Conservation (phyloP, 331 rosid genomes). For the Saraca asoca region DNA sequence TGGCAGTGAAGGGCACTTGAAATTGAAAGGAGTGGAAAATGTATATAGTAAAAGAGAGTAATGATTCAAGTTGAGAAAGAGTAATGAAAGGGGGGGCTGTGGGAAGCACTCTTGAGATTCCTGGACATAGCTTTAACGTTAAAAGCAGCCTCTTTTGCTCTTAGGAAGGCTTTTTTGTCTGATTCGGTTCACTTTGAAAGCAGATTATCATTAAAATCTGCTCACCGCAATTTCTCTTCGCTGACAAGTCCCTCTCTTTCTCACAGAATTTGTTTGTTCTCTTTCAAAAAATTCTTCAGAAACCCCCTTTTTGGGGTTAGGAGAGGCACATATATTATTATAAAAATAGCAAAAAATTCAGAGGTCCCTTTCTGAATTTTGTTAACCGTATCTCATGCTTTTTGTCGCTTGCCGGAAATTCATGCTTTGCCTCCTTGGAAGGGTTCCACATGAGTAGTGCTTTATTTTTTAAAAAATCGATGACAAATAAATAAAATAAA, state of each 20-base stretch:
- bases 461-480: background rate
- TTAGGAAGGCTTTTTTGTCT: conserved; percentile 67
- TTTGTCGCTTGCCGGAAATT: conserved; percentile 84
- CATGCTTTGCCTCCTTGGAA: conserved; percentile 74
- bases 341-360: background rate
- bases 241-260: conserved; percentile 39
- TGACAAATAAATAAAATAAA: conserved; percentile 27
- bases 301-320: conserved; percentile 29
- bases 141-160: conserved; percentile 73
- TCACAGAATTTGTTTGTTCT: conserved; percentile 32
- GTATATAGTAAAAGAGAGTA: conserved; percentile 53
- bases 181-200: conserved; percentile 78
- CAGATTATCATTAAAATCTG: conserved; percentile 57
- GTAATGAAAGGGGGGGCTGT: conserved; percentile 66
- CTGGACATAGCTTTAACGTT: conserved; percentile 60
- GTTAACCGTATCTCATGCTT: conserved; percentile 72
- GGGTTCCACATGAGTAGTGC: conserved; percentile 67
- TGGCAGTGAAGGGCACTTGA: too few species aligned
- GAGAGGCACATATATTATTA: conserved; percentile 32
- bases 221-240: conserved; percentile 38
- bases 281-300: conserved; percentile 37
- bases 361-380: conserved; percentile 57
- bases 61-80: conserved; percentile 70
- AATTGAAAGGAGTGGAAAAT: too few species aligned
- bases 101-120: conserved; percentile 68